phyloP scores from a whole-genome alignment of 2,329 filamentous ascomycete species.

The Alternaria ventricosa region DNA sequence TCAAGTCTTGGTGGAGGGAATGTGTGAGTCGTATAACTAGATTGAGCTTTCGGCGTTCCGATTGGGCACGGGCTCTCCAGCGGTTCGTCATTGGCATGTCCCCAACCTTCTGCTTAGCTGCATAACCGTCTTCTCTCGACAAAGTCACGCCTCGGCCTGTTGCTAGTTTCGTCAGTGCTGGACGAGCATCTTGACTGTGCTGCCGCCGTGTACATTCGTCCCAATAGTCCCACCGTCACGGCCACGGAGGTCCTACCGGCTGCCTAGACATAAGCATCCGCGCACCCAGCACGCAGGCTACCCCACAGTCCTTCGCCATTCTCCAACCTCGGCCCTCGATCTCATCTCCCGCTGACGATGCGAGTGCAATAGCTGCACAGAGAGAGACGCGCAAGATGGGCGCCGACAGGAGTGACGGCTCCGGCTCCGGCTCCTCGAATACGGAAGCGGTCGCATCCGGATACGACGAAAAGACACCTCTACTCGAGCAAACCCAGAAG shows the following conservation, averaged over 20 bases:
- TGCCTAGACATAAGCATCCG: background rate
- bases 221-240: background rate
- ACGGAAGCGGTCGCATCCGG: slow-evolving; percentile 43
- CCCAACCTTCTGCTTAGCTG: slow-evolving; percentile 38
- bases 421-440: slow-evolving; percentile 28
- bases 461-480: slow-evolving; percentile 71
- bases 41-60: slow-evolving; percentile 14
- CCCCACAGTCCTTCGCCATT: slow-evolving; percentile 49
- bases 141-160: slow-evolving; percentile 5
- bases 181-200: background rate
- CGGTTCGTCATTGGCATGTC: slow-evolving; percentile 32
- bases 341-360: slow-evolving; percentile 41
- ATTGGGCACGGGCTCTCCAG: slow-evolving; percentile 16
- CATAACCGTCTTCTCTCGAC: background rate
- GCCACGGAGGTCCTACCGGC: background rate
- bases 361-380: slow-evolving; percentile 37
- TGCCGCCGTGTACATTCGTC: background rate
- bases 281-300: slow-evolving; percentile 8
- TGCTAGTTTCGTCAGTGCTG: background rate
- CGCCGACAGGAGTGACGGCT: slow-evolving; percentile 23
- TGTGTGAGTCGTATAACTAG: slow-evolving; percentile 12
- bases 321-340: slow-evolving; percentile 33
- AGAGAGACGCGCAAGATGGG: slow-evolving; percentile 44
- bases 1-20: background rate
- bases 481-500: slow-evolving; percentile 56